phyloP scores from a whole-genome alignment of 1,284 basidiomycete species.

The Cutaneotrichosporon mucoides region DNA sequence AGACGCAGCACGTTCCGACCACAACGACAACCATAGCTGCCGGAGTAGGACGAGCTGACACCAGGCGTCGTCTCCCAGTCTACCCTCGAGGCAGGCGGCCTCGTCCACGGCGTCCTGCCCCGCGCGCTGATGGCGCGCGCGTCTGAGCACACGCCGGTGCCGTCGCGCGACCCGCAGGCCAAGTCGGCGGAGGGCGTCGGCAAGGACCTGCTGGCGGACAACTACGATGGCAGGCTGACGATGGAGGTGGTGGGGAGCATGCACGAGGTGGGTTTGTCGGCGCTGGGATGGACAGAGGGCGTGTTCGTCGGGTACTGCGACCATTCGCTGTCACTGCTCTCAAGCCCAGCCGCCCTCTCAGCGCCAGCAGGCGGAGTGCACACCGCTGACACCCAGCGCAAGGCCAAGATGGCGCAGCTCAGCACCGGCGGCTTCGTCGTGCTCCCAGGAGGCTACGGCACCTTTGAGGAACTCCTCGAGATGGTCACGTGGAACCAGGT shows the following conservation, averaged over 20 bases:
- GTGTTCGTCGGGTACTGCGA: too few species aligned
- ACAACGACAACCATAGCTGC: too few species aligned
- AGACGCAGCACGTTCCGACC: too few species aligned
- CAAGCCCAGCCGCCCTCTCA: too few species aligned
- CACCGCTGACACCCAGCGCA: slow-evolving; percentile 52
- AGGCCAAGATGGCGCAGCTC: slow-evolving; percentile 77
- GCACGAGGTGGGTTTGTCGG: slow-evolving; percentile 58
- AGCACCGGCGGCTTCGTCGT: slow-evolving; percentile 71
- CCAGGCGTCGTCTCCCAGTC: slow-evolving; percentile 65
- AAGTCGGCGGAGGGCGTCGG: slow-evolving; percentile 40
- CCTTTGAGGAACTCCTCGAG: slow-evolving; percentile 89
- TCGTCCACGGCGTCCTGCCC: slow-evolving; percentile 77
- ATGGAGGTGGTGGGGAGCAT: slow-evolving; percentile 68
- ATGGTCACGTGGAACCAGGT: slow-evolving; percentile 73
- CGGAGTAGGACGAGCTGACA: too few species aligned
- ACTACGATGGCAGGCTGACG: slow-evolving; percentile 43
- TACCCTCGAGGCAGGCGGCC: slow-evolving; percentile 63
- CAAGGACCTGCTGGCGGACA: slow-evolving; percentile 45
- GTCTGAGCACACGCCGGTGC: slow-evolving; percentile 29
- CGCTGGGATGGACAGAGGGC: too few species aligned
- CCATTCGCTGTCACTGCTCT: too few species aligned
- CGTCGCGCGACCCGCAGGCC: slow-evolving; percentile 1
- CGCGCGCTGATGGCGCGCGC: slow-evolving; percentile 53
- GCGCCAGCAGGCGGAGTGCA: too few species aligned
- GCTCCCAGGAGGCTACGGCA: slow-evolving; percentile 86